Evolutionary conservation across 164 flowering plant genomes (phyloP).

Genomic region (Kalanchoe fedtschenkoi): DNA sequence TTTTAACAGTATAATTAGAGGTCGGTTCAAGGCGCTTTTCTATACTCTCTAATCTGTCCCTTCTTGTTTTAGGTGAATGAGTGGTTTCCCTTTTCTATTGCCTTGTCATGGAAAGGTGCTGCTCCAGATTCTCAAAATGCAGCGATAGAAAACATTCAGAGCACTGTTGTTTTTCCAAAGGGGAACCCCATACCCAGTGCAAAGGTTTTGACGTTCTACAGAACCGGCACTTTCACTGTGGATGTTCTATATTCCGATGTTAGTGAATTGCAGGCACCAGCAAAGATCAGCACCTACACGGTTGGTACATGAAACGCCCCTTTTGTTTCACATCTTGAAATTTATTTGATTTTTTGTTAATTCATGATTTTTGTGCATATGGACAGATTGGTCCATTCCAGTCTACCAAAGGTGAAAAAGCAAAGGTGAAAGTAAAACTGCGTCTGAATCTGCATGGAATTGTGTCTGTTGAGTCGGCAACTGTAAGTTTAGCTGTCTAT

Average conservation of each 20-base stretch:
- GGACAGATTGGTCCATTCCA: slow-evolving; percentile 57
- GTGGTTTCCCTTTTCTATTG: slow-evolving; percentile 60
- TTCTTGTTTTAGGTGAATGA: slow-evolving; percentile 47
- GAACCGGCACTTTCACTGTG: slow-evolving; percentile 54
- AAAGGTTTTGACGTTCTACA: slow-evolving; percentile 65
- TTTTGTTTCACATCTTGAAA: not conserved
- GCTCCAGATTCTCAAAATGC: slow-evolving; percentile 50
- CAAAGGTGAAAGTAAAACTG: slow-evolving; percentile 72
- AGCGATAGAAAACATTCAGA: slow-evolving; percentile 43
- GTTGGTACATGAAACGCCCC: not conserved
- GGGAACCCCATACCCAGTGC: slow-evolving; percentile 75
- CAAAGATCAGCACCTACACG: slow-evolving; percentile 33
- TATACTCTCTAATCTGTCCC: too few species aligned
- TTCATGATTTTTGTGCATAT: not conserved
- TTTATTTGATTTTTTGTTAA: not conserved
- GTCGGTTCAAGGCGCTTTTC: too few species aligned
- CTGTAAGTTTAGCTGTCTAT: slow-evolving; percentile 34
- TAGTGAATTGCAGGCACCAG: slow-evolving; percentile 43
- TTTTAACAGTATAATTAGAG: too few species aligned
- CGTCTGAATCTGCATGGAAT: slow-evolving; percentile 77
- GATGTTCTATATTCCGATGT: slow-evolving; percentile 66
- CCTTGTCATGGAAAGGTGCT: slow-evolving; percentile 71
- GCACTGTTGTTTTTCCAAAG: slow-evolving; percentile 61
- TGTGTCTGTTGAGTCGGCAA: slow-evolving; percentile 79
- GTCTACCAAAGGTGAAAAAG: slow-evolving; percentile 50